These are phyloP conservation scores for Metarhizium rileyi DNA, from an alignment of 2,329 filamentous ascomycete genomes.

Conservation along the genomic window DNA sequence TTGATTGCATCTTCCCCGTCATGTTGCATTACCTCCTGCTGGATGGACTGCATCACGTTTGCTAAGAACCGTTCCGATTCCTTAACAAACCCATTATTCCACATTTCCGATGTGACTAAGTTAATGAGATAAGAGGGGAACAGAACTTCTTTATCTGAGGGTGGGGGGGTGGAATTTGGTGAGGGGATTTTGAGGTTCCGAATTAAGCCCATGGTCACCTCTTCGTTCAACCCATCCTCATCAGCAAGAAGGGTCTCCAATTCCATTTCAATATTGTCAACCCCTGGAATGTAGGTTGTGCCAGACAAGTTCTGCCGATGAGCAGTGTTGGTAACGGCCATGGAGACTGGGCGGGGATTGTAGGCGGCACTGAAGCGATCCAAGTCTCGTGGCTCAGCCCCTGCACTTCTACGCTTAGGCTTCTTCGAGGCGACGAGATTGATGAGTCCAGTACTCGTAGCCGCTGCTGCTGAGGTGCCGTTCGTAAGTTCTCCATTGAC, in stretches of 20 bases:
- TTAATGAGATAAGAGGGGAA: conserved; percentile 99
- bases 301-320: conserved; percentile 64
- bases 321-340: conserved; percentile 66
- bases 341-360: conserved; percentile 91
- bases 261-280: conserved; percentile 91
- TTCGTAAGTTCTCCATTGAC: conserved; percentile 52
- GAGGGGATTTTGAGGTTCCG: conserved; percentile 93
- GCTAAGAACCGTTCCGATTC: conserved; percentile 97
- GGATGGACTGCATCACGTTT: conserved; percentile 99
- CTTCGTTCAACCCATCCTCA: conserved; percentile 91
- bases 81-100: conserved; percentile 99
- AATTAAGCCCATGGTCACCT: conserved; percentile 93
- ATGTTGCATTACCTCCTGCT: conserved; percentile 98
- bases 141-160: conserved; percentile 95
- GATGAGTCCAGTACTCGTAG: conserved; percentile 69
- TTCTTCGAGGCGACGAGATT: conserved; percentile 97
- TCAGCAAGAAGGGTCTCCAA: conserved; percentile 88
- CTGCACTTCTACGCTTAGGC: conserved; percentile 87
- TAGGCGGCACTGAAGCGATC: conserved; percentile 89
- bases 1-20: conserved; percentile 96
- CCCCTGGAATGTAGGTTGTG: conserved; percentile 66
- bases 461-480: conserved; percentile 31
- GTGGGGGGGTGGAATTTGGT: conserved; percentile 75
- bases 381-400: conserved; percentile 71
- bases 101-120: conserved; percentile 98